phyloP scores from a whole-genome alignment of 352 stramenopile genomes.

The Globisporangium orthogonon region DNA sequence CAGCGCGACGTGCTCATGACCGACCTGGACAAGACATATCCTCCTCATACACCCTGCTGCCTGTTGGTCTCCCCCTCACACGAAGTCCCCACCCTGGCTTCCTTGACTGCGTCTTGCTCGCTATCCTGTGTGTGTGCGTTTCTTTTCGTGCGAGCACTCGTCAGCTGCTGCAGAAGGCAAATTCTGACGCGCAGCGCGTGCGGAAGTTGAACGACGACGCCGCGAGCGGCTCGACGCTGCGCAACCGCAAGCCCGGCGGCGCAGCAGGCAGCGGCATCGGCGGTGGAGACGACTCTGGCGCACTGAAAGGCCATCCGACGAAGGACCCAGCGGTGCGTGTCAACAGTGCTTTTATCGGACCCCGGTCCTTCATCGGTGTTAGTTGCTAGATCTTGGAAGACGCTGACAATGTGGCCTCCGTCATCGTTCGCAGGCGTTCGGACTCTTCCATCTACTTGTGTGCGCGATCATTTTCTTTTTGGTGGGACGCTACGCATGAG shows the following conservation, averaged over 20 bases:
- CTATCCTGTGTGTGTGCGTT: neutral
- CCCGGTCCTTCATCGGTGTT: neutral
- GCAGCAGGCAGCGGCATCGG: conserved; percentile 5
- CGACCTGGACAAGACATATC: conserved; percentile 71
- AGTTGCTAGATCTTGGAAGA: neutral
- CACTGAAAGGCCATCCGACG: conserved; percentile 16
- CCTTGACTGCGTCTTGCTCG: conserved; percentile 11
- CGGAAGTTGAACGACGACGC: conserved; percentile 62
- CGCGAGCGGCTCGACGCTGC: conserved; percentile 34
- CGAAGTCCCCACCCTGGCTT: neutral
- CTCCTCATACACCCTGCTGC: conserved; percentile 1
- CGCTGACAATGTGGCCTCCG: neutral
- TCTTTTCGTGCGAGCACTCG: conserved; percentile 22
- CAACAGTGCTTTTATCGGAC: neutral
- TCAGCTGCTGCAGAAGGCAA: conserved; percentile 68
- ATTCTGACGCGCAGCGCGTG: conserved; percentile 45
- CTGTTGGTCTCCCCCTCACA: neutral
- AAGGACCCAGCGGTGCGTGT: conserved; percentile 56
- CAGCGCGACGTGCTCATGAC: conserved; percentile 82
- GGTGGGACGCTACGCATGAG: conserved; percentile 80
- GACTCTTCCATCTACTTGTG: conserved; percentile 76
- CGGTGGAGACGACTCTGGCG: conserved; percentile 22
- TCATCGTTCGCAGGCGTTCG: conserved; percentile 39
- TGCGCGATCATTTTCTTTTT: conserved; percentile 89
- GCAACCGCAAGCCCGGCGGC: conserved; percentile 60